Evolutionary conservation across 257 asterid species (phyloP).

Genomic region (Leptodermis oblonga): DNA sequence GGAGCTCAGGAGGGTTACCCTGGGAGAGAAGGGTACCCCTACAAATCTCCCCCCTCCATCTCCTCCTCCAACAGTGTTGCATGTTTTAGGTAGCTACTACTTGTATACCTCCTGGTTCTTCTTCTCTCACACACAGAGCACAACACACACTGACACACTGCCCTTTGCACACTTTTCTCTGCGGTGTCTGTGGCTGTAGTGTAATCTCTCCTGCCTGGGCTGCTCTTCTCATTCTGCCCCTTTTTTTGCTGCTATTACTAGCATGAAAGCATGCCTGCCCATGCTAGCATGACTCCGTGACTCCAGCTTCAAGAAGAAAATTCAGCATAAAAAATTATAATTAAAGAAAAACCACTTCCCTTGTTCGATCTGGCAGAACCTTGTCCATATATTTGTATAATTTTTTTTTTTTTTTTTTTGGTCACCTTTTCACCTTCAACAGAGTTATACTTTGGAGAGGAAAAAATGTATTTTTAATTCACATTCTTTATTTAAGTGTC

Average conservation of each 20-base stretch:
- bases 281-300: not conserved
- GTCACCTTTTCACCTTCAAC: too few relatives aligned
- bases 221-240: not conserved
- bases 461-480: too few relatives aligned
- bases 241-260: not conserved
- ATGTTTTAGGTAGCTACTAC: not conserved
- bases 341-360: too few relatives aligned
- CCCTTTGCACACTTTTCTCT: constrained; percentile 11
- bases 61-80: not conserved
- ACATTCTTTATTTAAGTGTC: too few relatives aligned
- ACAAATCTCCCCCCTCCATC: not conserved
- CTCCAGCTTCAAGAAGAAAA: constrained; percentile 18
- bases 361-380: too few relatives aligned
- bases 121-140: not conserved
- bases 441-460: too few relatives aligned
- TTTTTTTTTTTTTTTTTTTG: too few relatives aligned
- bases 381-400: too few relatives aligned
- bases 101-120: constrained; percentile 9
- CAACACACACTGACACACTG: constrained; percentile 9
- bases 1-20: too few relatives aligned
- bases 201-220: constrained; percentile 4
- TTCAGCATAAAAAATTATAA: too few relatives aligned
- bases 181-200: constrained; percentile 12
- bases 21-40: not conserved
- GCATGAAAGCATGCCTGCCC: constrained; percentile 16